A percentile compares a stretch with the other conserved stretches of the same genome.
These are phyloP conservation scores for Mycosphaerelloides madeirae DNA, from an alignment of 2,329 filamentous ascomycete species.

Conservation along the genomic window DNA sequence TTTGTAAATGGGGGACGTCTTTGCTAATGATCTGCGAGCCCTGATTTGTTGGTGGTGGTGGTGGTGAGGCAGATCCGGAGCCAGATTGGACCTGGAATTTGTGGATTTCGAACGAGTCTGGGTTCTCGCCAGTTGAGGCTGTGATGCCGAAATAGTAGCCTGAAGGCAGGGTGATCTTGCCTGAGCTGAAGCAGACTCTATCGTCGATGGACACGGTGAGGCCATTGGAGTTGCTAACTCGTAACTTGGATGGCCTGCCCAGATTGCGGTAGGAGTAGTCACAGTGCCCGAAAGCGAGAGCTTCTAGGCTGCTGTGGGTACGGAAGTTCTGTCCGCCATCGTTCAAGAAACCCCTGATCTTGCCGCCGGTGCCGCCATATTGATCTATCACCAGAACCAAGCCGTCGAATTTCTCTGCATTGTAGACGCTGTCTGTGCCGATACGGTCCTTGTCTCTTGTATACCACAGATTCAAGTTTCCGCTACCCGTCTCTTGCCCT, in stretches of 20 bases:
- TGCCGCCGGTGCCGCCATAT: conserved; percentile 72
- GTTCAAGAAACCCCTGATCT: conserved; percentile 87
- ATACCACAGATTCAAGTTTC: conserved; percentile 94
- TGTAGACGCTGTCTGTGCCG: conserved; percentile 75
- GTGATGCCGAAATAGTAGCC: conserved; percentile 85
- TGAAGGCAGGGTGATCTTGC: conserved; percentile 67
- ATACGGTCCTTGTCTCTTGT: conserved; percentile 61
- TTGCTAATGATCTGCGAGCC: conserved; percentile 20
- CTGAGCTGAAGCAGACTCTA: conserved; percentile 73
- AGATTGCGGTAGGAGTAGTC: conserved; percentile 86
- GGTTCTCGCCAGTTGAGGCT: conserved; percentile 81
- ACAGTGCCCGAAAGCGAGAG: conserved; percentile 88
- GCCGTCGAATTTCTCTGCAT: conserved; percentile 80
- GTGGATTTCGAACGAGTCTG: conserved; percentile 92
- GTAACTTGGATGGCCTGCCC: conserved; percentile 71
- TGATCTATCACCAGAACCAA: conserved; percentile 81
- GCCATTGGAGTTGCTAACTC: conserved; percentile 60
- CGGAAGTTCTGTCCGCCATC: conserved; percentile 80
- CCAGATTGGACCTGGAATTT: conserved; percentile 68
- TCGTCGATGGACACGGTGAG: conserved; percentile 81
- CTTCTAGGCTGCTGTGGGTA: conserved; percentile 70
- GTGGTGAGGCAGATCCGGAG: conserved; percentile 25
- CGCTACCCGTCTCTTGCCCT: conserved; percentile 77
- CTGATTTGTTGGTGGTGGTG: conserved; percentile 30
- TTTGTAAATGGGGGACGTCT: conserved; percentile 27